Conservation (phyloP, 2,329 filamentous ascomycete genomes). For the Neopestalotiopsis rosae region DNA sequence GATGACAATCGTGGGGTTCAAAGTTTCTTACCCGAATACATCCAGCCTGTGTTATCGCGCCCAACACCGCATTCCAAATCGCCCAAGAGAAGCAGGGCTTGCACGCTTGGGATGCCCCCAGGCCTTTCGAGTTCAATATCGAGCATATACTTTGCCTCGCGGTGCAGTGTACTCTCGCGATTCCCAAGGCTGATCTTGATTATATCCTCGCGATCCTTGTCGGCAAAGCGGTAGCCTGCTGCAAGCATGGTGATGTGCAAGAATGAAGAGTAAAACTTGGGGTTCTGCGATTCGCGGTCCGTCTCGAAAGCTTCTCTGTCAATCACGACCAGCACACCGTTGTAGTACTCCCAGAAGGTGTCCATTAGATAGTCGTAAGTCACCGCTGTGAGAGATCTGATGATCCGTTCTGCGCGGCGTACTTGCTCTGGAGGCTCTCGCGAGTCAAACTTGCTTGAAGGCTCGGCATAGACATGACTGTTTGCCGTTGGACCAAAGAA, state of each 20-base stretch:
- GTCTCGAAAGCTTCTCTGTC: conserved; percentile 55
- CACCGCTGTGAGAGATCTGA: conserved; percentile 47
- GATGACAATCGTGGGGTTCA: neutral
- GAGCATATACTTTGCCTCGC: conserved; percentile 60
- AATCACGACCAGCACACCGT: conserved; percentile 53
- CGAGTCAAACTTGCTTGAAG: conserved; percentile 38
- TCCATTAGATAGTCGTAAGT: conserved; percentile 59
- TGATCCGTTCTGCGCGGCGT: conserved; percentile 52
- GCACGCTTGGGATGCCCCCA: conserved; percentile 57
- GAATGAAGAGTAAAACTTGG: conserved; percentile 57
- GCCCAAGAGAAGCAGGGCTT: conserved; percentile 55
- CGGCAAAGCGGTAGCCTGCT: conserved; percentile 57
- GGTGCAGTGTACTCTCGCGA: conserved; percentile 57
- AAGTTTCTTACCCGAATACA: conserved; percentile 52
- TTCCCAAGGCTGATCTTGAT: conserved; percentile 49
- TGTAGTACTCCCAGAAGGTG: conserved; percentile 58
- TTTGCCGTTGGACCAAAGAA: conserved; percentile 61
- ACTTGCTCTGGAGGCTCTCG: conserved; percentile 50
- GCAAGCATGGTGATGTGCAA: conserved; percentile 57
- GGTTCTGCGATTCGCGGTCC: conserved; percentile 49
- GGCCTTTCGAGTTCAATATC: conserved; percentile 58
- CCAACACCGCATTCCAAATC: conserved; percentile 60
- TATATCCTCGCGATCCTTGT: conserved; percentile 54
- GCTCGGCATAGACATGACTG: conserved; percentile 54
- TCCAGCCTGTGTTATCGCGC: conserved; percentile 59